These are phyloP conservation scores for Ogataea degrootiae DNA, from an alignment of 805 yeast species.

Conservation along the genomic window DNA sequence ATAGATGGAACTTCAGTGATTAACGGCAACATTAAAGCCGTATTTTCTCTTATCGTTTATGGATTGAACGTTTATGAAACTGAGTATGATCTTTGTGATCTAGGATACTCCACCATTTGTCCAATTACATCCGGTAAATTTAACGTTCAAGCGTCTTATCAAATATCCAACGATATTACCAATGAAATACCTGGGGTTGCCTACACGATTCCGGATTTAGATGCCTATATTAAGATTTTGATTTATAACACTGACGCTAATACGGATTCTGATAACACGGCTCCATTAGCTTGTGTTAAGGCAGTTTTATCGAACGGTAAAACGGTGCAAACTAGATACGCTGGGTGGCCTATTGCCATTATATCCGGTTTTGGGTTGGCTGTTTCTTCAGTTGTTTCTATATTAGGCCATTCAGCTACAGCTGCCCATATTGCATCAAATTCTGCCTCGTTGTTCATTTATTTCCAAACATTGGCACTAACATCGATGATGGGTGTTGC, in stretches of 20 bases:
- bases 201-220: constrained; percentile 88
- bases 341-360: constrained; percentile 95
- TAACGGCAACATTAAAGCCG: constrained; percentile 64
- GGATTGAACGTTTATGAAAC: constrained; percentile 63
- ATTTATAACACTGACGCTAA: constrained; percentile 47
- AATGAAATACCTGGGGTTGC: constrained; percentile 74
- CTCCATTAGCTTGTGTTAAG: constrained; percentile 84
- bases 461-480: constrained; percentile 41
- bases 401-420: constrained; percentile 84
- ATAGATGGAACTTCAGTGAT: constrained; percentile 77
- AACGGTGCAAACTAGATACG: constrained; percentile 89
- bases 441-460: constrained; percentile 84
- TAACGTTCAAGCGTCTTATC: constrained; percentile 48
- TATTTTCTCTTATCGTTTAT: constrained; percentile 66
- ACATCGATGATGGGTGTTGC: constrained; percentile 40
- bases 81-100: constrained; percentile 59
- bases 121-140: constrained; percentile 87
- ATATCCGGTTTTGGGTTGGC: constrained; percentile 83
- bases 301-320: constrained; percentile 83
- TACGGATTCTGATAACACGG: constrained; percentile 25
- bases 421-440: constrained; percentile 97
- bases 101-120: constrained; percentile 56
- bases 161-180: constrained; percentile 37
- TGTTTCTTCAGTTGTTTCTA: constrained; percentile 81
- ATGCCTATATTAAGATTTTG: constrained; percentile 79